phyloP scores from a whole-genome alignment of 2,329 filamentous ascomycete species.

The Diaporthe citriasiana region DNA sequence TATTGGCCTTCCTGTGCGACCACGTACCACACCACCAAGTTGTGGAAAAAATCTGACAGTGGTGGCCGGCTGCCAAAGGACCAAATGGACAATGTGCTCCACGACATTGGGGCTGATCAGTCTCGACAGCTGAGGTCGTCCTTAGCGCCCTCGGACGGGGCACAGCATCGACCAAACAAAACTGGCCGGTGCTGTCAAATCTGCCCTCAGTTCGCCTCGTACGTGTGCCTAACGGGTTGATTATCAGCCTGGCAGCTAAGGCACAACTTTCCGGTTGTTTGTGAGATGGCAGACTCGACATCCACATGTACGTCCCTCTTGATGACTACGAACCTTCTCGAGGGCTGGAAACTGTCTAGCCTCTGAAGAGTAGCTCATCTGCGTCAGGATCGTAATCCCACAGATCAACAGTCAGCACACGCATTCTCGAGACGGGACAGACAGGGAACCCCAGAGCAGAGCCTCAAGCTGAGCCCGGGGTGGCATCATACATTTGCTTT shows the following conservation, averaged over 20 bases:
- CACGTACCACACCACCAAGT: slow-evolving; percentile 20
- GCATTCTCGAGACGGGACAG: neutral
- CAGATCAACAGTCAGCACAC: neutral
- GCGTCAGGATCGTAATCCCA: slow-evolving; percentile 13
- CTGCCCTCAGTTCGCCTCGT: slow-evolving; percentile 30
- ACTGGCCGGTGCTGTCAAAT: neutral
- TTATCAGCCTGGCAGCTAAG: neutral
- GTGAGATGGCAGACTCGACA: neutral
- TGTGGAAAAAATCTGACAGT: slow-evolving; percentile 22
- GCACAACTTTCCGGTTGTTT: neutral
- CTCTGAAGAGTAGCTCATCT: neutral
- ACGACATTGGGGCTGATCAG: slow-evolving; percentile 15
- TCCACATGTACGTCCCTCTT: neutral
- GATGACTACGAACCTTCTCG: slow-evolving; percentile 10
- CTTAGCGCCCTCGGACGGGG: slow-evolving; percentile 28
- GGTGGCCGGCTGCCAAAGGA: slow-evolving; percentile 24
- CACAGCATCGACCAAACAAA: slow-evolving; percentile 6
- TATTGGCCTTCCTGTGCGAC: slow-evolving; percentile 29
- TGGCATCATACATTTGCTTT: slow-evolving; percentile 25
- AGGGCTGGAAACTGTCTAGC: neutral
- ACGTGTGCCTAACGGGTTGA: slow-evolving; percentile 12
- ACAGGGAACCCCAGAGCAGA: slow-evolving; percentile 37
- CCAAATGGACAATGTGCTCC: neutral
- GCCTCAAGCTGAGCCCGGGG: slow-evolving; percentile 41
- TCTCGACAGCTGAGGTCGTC: slow-evolving; percentile 10